phyloP scores from a whole-genome alignment of 345 rosid genomes.

The Gossypium raimondii region DNA sequence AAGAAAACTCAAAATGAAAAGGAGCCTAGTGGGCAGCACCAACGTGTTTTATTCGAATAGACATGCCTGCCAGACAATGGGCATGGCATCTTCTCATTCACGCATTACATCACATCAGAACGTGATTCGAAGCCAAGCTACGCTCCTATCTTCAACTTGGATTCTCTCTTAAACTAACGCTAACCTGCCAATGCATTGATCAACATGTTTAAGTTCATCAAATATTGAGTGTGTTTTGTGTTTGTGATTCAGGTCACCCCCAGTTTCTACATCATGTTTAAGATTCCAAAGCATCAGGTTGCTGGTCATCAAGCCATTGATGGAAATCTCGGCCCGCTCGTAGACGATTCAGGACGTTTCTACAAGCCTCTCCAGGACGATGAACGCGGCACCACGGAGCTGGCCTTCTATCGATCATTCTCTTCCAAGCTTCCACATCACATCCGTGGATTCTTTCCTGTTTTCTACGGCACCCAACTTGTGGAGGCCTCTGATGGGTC shows the following conservation, averaged over 20 bases:
- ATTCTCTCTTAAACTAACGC: background rate
- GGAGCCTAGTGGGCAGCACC: background rate
- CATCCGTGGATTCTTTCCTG: slow-evolving; percentile 64
- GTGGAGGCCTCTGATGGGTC: slow-evolving; percentile 81
- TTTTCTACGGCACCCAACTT: slow-evolving; percentile 57
- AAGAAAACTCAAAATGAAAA: too few relatives aligned
- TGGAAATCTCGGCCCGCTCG: slow-evolving; percentile 71
- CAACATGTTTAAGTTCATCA: too few relatives aligned
- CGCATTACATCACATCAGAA: background rate
- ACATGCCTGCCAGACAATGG: too few relatives aligned
- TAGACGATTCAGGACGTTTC: slow-evolving; percentile 75
- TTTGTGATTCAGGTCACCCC: background rate
- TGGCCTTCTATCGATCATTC: slow-evolving; percentile 64
- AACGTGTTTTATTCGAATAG: background rate
- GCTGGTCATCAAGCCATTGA: slow-evolving; percentile 73
- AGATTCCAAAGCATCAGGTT: slow-evolving; percentile 86
- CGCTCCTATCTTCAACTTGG: background rate
- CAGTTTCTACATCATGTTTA: slow-evolving; percentile 47
- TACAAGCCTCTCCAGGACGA: slow-evolving; percentile 82
- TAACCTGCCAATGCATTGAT: background rate
- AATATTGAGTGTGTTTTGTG: too few relatives aligned
- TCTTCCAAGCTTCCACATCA: slow-evolving; percentile 56
- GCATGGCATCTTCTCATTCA: background rate
- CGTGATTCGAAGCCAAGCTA: background rate
- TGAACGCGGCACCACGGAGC: slow-evolving; percentile 65